Evolutionary conservation across 352 stramenopile species (phyloP), one percentile per base, ranked within the genome.

Genomic region (Pythium chondricola): DNA sequence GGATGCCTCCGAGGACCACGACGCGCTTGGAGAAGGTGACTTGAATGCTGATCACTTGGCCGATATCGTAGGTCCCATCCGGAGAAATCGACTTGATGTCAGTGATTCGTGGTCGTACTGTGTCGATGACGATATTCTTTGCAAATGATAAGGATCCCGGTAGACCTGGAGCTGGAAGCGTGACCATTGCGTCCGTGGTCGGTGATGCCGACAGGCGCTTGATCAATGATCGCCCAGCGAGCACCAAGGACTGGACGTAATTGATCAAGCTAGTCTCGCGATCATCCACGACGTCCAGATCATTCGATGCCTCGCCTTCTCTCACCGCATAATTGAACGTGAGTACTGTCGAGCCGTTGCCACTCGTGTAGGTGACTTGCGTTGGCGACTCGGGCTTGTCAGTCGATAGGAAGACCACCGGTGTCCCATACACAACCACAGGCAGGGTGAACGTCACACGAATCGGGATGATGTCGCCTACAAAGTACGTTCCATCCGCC

Each of bases 41-140:
- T 13, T 78, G 38, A 10, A 88, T 43, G 8, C 69, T 56, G 16
- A 91, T 74, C 3, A 45, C 32, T 17, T 88, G 63, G 0, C 68
- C 77, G 2, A 86, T 33, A 25, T 85, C 77, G 47, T 88, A 91
- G 0, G 80, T 86, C 4, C 80, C 77, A 38, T 88, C 65, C 2
- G 43, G 26, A 0, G 63, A 60, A 1, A 56, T 31, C 0, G 74
- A 75, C 10, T 48, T 63, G 25, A 88, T 58, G 21, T 65, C 59
- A 9, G 75, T 51, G 18, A 90, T 67, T 20, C 41, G 53, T 16
- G 79, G 76, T 2, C 52, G 52, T 3, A 59, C 61, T 2, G 76
- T 85, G 26, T 84, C 74, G 8, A 90, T 43, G 0, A 58, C 52
- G 5, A 90, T 45, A 13, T 55, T 68, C 22, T 61, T 79, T 24